Conservation (phyloP, 306 rosid species). For the Lupinus albus region DNA sequence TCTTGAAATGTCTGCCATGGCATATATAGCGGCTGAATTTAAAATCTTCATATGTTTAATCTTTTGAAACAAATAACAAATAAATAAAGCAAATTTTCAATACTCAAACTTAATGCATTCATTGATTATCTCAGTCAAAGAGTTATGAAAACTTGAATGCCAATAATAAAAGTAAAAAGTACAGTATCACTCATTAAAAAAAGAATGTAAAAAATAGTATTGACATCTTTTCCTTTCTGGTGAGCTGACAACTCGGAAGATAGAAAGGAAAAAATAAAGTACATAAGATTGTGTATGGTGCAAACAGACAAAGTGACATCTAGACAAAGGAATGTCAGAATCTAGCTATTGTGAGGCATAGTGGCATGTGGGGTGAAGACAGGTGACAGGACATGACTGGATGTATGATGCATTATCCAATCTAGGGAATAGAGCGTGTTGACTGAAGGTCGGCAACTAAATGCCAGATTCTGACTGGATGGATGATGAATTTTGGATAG, state of each 20-base stretch:
- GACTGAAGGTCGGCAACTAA: background rate
- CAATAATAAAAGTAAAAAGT: conserved; percentile 14
- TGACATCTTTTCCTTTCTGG: background rate
- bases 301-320: background rate
- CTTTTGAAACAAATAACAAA: conserved; percentile 1
- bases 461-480: background rate
- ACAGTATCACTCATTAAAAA: background rate
- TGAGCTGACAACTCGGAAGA: conserved; percentile 2
- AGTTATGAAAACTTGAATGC: background rate
- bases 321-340: background rate
- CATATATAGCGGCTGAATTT: no score
- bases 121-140: conserved; percentile 2
- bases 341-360: background rate
- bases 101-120: background rate
- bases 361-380: background rate
- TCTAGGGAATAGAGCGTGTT: background rate
- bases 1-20: no score
- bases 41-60: background rate
- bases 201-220: background rate
- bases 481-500: background rate
- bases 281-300: background rate
- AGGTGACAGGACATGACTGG: background rate
- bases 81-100: background rate
- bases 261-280: background rate
- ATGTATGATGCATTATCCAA: background rate